Base-by-base conservation (phyloP, 2,329 filamentous ascomycete species). In the Onygenales sp. region DNA sequence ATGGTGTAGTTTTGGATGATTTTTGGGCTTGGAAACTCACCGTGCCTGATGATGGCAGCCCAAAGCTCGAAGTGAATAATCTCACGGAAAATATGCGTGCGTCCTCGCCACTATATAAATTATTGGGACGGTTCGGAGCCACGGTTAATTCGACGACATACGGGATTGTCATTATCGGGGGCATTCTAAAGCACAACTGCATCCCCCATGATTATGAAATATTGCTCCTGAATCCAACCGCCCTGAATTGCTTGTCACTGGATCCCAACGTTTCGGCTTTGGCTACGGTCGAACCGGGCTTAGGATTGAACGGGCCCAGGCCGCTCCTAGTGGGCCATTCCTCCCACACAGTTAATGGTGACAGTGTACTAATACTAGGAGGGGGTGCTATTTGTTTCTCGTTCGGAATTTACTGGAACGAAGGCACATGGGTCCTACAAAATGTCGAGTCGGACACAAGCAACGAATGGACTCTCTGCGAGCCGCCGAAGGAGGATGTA, bases 351-450 rank as follows among this genome's bases (percentile, higher is more conserved):
- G 69, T 78, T 0, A 70, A 71, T 32, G 62, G 72, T 43, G 70
- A 75, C 33, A 69, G 78, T 14, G 61, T 90, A 2, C 62, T 88
- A 8, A 71, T 94, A 7, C 68, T 86, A 47, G 89, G 89, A 1
- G 91, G 91, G 13, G 91, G 89, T 39, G 89, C 87, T 13, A 88
- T 89, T 0, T 95, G 89, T 66, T 95, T 95, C 72, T 90, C 88
- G 0, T 95, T 95, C 78, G 90, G 90, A 1, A 87, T 87, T 6
- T 90, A 82, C 63, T 94, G 88, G 87, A 91, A 90, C 50, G 75
- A 77, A 35, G 81, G 81, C 1, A 73, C 77, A 10, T 85, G 72
- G 72, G 66, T 70, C 2, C 61, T 83, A 58, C 67, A 67, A 64
- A 66, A 60, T 32, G 54, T 54, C 14, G 59, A 63, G 36, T 58